Conservation (phyloP, 768 basidiomycete species). For the Gelatoporia subvermispora region DNA sequence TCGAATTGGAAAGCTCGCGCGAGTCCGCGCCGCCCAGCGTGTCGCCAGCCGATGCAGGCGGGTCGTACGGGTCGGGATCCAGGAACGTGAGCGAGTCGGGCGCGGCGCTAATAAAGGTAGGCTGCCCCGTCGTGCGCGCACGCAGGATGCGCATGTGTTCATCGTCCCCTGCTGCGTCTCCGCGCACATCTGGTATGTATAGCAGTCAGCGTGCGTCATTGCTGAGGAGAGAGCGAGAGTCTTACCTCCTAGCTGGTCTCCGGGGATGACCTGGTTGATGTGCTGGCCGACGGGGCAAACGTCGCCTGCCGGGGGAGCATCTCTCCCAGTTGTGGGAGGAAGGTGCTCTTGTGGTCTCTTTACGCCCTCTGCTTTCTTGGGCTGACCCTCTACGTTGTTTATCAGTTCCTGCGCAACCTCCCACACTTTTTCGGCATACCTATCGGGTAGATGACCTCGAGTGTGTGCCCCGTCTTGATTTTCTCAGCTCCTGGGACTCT, state of each 20-base stretch:
- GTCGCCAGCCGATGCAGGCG: constrained; percentile 17
- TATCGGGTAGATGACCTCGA: constrained; percentile 18
- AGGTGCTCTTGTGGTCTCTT: constrained; percentile 18
- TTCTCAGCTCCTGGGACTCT: constrained; percentile 23
- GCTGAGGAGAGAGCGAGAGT: neutral
- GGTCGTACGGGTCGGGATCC: constrained; percentile 27
- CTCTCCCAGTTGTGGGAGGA: constrained; percentile 20
- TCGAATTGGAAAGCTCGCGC: constrained; percentile 16
- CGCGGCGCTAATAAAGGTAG: constrained; percentile 14
- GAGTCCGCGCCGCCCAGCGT: constrained; percentile 31
- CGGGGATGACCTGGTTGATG: constrained; percentile 1
- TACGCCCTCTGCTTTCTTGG: neutral
- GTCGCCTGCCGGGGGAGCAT: constrained; percentile 13
- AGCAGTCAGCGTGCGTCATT: constrained; percentile 3
- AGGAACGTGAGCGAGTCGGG: constrained; percentile 25
- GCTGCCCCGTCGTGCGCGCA: constrained; percentile 5
- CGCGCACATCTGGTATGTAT: neutral
- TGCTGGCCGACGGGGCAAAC: constrained; percentile 5
- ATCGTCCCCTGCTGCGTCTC: neutral
- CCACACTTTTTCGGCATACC: too few species aligned
- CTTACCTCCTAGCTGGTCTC: neutral
- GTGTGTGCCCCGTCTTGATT: constrained; percentile 22
- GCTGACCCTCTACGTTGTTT: neutral
- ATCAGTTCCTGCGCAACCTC: too few species aligned
- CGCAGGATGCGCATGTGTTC: neutral